Conservation (phyloP, 176 grass and related monocot species). For the Aechmea fasciata region DNA sequence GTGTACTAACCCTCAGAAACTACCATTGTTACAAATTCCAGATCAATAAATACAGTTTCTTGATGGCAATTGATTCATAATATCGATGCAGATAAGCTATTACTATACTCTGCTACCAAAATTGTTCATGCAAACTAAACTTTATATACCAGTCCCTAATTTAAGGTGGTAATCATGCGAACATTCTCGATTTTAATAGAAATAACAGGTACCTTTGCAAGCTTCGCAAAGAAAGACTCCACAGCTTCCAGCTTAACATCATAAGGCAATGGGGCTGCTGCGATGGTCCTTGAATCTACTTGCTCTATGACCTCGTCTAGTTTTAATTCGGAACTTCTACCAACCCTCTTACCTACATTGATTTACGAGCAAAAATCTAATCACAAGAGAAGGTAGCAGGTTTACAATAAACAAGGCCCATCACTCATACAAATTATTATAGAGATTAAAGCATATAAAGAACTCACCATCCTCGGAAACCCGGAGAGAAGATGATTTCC, state of each 20-base stretch:
- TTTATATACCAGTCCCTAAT: no score
- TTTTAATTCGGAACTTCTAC: conserved; percentile 51
- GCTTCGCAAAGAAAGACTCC: conserved; percentile 56
- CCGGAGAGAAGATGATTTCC: conserved; percentile 43
- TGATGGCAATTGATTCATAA: background rate
- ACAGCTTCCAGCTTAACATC: conserved; percentile 75
- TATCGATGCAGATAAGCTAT: no score
- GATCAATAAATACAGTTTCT: background rate
- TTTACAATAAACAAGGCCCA: background rate
- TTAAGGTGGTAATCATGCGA: background rate
- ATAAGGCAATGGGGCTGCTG: conserved; percentile 71
- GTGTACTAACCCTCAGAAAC: no score
- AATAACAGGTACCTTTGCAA: conserved; percentile 49
- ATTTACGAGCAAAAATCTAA: conserved; percentile 5
- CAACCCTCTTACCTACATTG: conserved; percentile 56
- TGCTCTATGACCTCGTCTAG: conserved; percentile 74
- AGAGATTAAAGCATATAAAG: background rate
- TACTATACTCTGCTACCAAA: background rate
- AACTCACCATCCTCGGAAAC: conserved; percentile 61
- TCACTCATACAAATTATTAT: background rate
- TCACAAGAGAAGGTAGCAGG: background rate
- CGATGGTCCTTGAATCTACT: conserved; percentile 68
- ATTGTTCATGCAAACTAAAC: background rate
- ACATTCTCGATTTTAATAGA: background rate
- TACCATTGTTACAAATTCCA: background rate